Conservation (phyloP, 805 yeast genomes). For the Kazachstania bromeliacearum region DNA sequence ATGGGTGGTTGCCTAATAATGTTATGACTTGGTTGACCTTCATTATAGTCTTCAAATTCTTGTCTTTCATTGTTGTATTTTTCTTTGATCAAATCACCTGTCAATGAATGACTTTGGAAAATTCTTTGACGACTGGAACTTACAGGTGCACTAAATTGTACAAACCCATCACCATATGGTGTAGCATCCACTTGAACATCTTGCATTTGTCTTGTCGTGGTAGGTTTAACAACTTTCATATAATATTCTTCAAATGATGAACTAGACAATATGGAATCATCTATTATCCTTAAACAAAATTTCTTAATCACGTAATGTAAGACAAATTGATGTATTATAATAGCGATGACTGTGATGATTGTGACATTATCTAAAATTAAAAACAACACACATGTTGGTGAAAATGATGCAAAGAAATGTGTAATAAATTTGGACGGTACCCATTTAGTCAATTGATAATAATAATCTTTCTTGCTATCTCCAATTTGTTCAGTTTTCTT, state of each 20-base stretch:
- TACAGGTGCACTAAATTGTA: conserved; percentile 27
- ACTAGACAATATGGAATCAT: conserved; percentile 49
- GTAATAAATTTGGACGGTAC: conserved; percentile 51
- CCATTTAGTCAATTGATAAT: conserved; percentile 60
- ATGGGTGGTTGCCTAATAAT: not conserved
- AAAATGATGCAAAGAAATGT: conserved; percentile 41
- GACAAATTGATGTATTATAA: conserved; percentile 31
- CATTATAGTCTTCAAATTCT: conserved; percentile 13
- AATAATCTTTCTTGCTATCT: conserved; percentile 24
- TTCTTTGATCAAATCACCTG: conserved; percentile 26
- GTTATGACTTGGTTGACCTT: not conserved
- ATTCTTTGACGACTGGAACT: conserved; percentile 28
- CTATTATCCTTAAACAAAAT: conserved; percentile 42
- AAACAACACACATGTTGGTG: conserved; percentile 47
- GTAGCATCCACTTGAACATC: conserved; percentile 59
- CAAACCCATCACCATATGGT: conserved; percentile 20
- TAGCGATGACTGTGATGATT: conserved; percentile 30
- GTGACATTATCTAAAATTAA: conserved; percentile 33
- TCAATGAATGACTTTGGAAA: conserved; percentile 42
- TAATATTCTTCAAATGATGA: conserved; percentile 58
- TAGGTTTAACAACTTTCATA: conserved; percentile 52
- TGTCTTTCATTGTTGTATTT: conserved; percentile 26
- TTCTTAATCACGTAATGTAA: conserved; percentile 34
- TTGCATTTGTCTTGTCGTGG: conserved; percentile 39
- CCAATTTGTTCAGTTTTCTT: conserved; percentile 6